Evolutionary conservation across 306 rosid species (phyloP), one percentile per base, ranked within the genome.

Genomic region (Hippophae rhamnoides): DNA sequence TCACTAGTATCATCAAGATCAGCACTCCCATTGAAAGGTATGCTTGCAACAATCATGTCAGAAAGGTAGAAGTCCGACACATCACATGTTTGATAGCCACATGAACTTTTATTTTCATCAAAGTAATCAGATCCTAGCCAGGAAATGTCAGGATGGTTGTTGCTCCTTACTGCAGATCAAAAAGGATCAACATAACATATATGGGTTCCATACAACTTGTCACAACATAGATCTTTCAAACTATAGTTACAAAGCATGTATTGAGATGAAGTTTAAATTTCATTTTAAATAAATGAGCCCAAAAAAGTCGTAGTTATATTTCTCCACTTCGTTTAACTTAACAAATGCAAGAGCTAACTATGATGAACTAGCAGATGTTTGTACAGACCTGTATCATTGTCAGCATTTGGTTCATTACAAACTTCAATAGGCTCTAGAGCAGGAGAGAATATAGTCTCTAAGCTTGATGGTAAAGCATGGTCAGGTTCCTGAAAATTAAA

Each of bases 61-160:
- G 99, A 85, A 67, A 92, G 73, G 80, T 78, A 85, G 74, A 88
- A 92, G 74, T 92, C 99, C 8, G 96, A 92, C 13, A 86, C 74
- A 62, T 92, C 95, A 54, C 95, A 92, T 47, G 82, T 79, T 71
- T 77, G 88, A 74, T 77, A 69, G 55, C 67, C 82, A 62, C 74
- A 74, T 53, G 74, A 70, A 60, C 60, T 78, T 73, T 88, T 74
- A 61, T 61, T 81, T 62, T 78, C 84, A 54, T 62, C 72, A 67
- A 61, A 47, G 23, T 74, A 80, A 67, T 83, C 87, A 73, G 74
- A 70, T 81, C 77, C 86, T 60, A 69, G 50, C 72, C 83, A 78
- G 38, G 70, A 70, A 72, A 83, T 69, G 67, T 75, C 75, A 60
- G 71, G 65, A 64, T 74, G 68, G 43, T 52, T 58, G 63, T 72